Evolutionary conservation across 2,329 filamentous ascomycete genomes (phyloP), one percentile per base, ranked within the genome.

Genomic region (Aspergillus tubingensis): DNA sequence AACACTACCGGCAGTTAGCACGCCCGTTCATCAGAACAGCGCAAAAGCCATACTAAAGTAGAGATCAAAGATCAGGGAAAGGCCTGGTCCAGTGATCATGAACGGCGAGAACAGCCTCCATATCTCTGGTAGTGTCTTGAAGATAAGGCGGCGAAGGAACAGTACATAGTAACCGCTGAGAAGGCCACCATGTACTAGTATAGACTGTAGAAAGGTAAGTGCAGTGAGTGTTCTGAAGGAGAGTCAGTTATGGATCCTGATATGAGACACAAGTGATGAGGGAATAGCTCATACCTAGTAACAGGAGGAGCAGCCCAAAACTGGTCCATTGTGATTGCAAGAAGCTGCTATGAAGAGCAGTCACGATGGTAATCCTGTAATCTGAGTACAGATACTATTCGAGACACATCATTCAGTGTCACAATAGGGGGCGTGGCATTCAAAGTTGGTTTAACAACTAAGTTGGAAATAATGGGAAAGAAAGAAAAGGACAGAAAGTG

Each of bases 241-340:
- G 55, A 36, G 54, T 65, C 51, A 66, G 81, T 80, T 83, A 82
- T 75, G 82, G 78, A 75, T 73, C 41, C 50, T 11, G 15, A 11
- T 11, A 21, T 23, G n/a, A 53, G 23, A 23, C n/a, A 23, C 25
- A 30, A 8, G 17, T n/a, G 2, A 25, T 25, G 25, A 8, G 23
- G 11, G 15, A 41, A 38, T 53, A 59, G 47, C 58, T 57, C 38
- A 60, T 82, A 90, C 88, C 88, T 86, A 59, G 85, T 81, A 67
- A 91, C 85, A 58, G 87, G 87, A 70, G 88, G 88, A 68, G 85
- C 83, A 67, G 82, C 80, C 85, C 85, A 88, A 73, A 88, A 89
- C 64, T 80, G 79, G 76, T 88, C 86, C 82, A 87, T 85, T 59
- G 65, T 56, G 58, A 56, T 58, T 68, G 61, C 10, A 8, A 23